Evolutionary conservation across 192 early-diverging fungal species (phyloP).

Genomic region (Ambispora gerdemannii): DNA sequence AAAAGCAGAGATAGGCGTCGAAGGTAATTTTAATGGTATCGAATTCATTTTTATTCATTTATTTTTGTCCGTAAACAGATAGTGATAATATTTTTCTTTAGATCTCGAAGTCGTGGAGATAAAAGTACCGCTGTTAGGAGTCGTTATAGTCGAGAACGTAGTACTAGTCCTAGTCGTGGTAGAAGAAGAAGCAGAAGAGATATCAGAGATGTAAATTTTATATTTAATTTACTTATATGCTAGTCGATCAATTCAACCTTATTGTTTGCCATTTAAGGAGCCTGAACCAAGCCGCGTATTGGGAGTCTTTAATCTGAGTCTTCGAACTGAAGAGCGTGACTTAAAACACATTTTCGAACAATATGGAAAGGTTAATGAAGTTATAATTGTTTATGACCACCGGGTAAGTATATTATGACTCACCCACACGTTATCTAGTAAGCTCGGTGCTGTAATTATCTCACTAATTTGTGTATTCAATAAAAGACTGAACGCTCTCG

Average conservation of each 20-base stretch:
- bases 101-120: not conserved
- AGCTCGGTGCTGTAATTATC: too few relatives aligned
- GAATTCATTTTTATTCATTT: not conserved
- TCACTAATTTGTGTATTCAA: conserved; percentile 11
- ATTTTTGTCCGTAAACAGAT: not conserved
- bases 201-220: conserved; percentile 10
- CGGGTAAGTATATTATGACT: conserved; percentile 35
- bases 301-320: conserved; percentile 69
- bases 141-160: conserved; percentile 18
- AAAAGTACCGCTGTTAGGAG: conserved; percentile 15
- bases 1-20: conserved; percentile 7
- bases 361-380: conserved; percentile 56
- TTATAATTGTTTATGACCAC: conserved; percentile 62
- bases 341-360: conserved; percentile 55
- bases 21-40: not conserved
- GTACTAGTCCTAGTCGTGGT: conserved; percentile 23
- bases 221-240: not conserved
- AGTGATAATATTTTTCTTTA: not conserved
- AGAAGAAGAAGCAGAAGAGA: conserved; percentile 16
- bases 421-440: too few relatives aligned
- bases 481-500: conserved; percentile 56
- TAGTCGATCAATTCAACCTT: not conserved
- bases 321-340: conserved; percentile 56
- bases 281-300: conserved; percentile 54
- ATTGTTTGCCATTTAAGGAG: conserved; percentile 1